A percentile compares a stretch with the other conserved stretches of the same genome.
Conservation (phyloP, 148 eudicot genomes). For the Vaccinium darrowii region DNA sequence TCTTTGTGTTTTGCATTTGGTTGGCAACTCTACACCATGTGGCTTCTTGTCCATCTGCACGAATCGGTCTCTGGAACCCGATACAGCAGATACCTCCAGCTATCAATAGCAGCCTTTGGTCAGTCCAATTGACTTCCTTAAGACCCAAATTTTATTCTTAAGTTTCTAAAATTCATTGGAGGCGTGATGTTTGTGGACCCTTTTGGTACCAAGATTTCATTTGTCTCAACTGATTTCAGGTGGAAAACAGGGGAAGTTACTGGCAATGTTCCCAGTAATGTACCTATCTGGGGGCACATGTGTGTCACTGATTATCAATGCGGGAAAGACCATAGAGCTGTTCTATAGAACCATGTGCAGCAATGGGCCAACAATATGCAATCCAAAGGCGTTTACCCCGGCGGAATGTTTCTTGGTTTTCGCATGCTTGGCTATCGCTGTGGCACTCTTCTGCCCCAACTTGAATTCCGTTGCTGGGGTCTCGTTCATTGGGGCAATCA, state of each 20-base stretch:
- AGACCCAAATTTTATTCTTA: no score
- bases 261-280: constrained; percentile 54
- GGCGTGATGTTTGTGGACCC: background rate
- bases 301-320: constrained; percentile 39
- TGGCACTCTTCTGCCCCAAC: constrained; percentile 51
- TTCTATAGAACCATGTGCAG: constrained; percentile 40
- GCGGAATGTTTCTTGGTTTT: constrained; percentile 58
- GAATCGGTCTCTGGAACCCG: constrained; percentile 33
- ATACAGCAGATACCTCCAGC: constrained; percentile 43
- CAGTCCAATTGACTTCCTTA: constrained; percentile 12
- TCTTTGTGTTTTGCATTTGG: constrained; percentile 29
- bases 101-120: constrained; percentile 63
- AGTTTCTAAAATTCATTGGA: no score
- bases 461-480: constrained; percentile 53
- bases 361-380: constrained; percentile 16
- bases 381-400: constrained; percentile 22
- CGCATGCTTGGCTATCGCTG: constrained; percentile 36
- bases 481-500: constrained; percentile 43
- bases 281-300: constrained; percentile 71
- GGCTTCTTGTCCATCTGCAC: constrained; percentile 49
- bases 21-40: constrained; percentile 46
- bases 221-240: constrained; percentile 30
- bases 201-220: background rate
- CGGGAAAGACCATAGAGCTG: constrained; percentile 41
- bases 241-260: constrained; percentile 47